Conservation (phyloP, 192 early-diverging fungal species). For the Coemansia sp. region DNA sequence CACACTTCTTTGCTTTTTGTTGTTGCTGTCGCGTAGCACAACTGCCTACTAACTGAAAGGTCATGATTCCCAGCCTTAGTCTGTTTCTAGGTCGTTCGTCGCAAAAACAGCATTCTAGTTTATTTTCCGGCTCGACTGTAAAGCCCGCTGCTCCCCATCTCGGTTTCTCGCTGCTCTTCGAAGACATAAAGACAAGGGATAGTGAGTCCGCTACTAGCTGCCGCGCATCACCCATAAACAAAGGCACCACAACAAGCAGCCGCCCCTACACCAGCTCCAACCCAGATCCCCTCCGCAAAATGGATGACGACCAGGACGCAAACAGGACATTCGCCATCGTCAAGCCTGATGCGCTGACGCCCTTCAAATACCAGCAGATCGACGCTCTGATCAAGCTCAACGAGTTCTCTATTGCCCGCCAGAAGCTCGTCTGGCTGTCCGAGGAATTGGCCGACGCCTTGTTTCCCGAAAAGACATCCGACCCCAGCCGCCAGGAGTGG, state of each 20-base stretch:
- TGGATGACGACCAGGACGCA: slow-evolving; percentile 27
- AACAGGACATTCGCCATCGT: slow-evolving; percentile 60
- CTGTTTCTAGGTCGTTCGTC: slow-evolving; percentile 48
- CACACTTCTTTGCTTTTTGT: background rate
- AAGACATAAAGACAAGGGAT: slow-evolving; percentile 28
- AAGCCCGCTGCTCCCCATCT: slow-evolving; percentile 33
- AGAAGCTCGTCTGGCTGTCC: slow-evolving; percentile 56
- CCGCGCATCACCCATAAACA: background rate
- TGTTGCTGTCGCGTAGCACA: background rate
- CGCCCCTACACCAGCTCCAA: slow-evolving; percentile 10
- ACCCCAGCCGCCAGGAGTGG: slow-evolving; percentile 43
- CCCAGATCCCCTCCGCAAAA: slow-evolving; percentile 6
- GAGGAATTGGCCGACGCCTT: slow-evolving; percentile 43
- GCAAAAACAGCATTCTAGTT: slow-evolving; percentile 36
- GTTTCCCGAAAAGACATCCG: slow-evolving; percentile 45
- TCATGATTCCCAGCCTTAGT: slow-evolving; percentile 40
- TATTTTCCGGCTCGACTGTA: slow-evolving; percentile 31
- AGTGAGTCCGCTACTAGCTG: background rate
- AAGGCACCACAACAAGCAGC: background rate
- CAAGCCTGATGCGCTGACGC: slow-evolving; percentile 61
- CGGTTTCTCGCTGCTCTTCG: slow-evolving; percentile 46
- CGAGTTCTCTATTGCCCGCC: slow-evolving; percentile 55
- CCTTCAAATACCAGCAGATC: slow-evolving; percentile 56
- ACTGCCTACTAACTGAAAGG: background rate
- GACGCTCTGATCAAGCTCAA: slow-evolving; percentile 56